These are phyloP conservation scores for Globisporangium middletonii DNA, from an alignment of 352 stramenopile species.

Conservation along the genomic window DNA sequence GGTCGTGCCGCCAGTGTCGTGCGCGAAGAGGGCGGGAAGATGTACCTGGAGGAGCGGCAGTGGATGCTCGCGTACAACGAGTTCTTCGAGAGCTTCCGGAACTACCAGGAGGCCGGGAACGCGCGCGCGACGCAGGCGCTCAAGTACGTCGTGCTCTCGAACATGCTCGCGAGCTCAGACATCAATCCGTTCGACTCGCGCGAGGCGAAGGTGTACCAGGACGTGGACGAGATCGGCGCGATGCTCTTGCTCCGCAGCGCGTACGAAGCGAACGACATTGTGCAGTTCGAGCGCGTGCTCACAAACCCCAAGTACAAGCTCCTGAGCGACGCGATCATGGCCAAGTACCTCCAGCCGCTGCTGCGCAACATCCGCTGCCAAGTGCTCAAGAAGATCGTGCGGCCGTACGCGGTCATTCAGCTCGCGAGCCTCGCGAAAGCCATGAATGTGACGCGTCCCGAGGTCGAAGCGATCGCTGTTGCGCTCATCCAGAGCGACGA, in stretches of 20 bases:
- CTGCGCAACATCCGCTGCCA: slow-evolving; percentile 92
- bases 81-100: slow-evolving; percentile 92
- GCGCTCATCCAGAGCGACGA: slow-evolving; percentile 89
- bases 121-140: slow-evolving; percentile 84
- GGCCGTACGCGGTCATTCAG: slow-evolving; percentile 89
- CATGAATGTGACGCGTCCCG: slow-evolving; percentile 83
- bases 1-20: slow-evolving; percentile 46
- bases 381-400: slow-evolving; percentile 89
- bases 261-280: slow-evolving; percentile 89
- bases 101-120: slow-evolving; percentile 91
- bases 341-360: slow-evolving; percentile 87
- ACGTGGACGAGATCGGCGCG: slow-evolving; percentile 70
- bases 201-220: slow-evolving; percentile 90
- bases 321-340: slow-evolving; percentile 92
- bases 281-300: slow-evolving; percentile 91
- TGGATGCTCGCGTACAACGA: slow-evolving; percentile 92
- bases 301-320: slow-evolving; percentile 89
- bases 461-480: slow-evolving; percentile 90
- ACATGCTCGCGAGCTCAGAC: slow-evolving; percentile 89
- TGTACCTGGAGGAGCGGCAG: slow-evolving; percentile 87
- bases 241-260: slow-evolving; percentile 67
- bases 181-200: slow-evolving; percentile 93
- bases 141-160: slow-evolving; percentile 91
- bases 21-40: slow-evolving; percentile 90
- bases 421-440: slow-evolving; percentile 81